Evolutionary conservation across 257 asterid genomes (phyloP).

Genomic region (Leonotis leonurus): DNA sequence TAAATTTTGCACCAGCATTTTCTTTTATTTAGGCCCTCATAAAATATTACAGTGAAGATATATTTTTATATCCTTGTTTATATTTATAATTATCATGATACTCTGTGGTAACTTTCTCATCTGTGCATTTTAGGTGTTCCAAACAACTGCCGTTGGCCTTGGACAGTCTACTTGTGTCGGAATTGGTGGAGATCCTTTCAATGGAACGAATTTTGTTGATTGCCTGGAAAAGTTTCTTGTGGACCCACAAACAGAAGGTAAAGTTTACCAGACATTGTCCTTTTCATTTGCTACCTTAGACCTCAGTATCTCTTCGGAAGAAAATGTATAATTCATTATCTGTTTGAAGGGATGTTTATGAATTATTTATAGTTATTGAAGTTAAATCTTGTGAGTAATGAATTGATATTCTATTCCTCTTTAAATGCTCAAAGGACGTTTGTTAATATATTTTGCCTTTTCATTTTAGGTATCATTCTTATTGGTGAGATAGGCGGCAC

Average conservation of each 20-base stretch:
- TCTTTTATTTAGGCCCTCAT: too few relatives aligned
- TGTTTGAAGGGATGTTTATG: too few relatives aligned
- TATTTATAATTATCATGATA: too few relatives aligned
- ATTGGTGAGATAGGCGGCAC: constrained; percentile 89
- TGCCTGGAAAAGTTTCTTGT: constrained; percentile 77
- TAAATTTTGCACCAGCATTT: too few relatives aligned
- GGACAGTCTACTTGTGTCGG: constrained; percentile 98
- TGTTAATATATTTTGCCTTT: constrained; percentile 10
- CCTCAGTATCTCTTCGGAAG: too few relatives aligned
- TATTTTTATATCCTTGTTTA: too few relatives aligned
- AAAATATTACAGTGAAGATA: too few relatives aligned
- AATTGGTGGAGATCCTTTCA: constrained; percentile 98
- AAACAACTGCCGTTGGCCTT: constrained; percentile 97
- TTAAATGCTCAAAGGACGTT: not conserved
- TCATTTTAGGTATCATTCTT: constrained; percentile 57
- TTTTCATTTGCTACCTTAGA: constrained; percentile 5
- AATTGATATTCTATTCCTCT: not conserved
- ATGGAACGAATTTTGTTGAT: constrained; percentile 95
- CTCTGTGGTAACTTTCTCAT: constrained; percentile 13
- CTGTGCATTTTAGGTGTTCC: constrained; percentile 59
- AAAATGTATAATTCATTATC: too few relatives aligned
- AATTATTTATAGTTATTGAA: not conserved
- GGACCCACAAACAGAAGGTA: constrained; percentile 98
- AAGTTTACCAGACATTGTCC: constrained; percentile 1
- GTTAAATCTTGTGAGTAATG: not conserved